Evolutionary conservation across 257 asterid genomes (phyloP).

Genomic region (Verbena officinalis): DNA sequence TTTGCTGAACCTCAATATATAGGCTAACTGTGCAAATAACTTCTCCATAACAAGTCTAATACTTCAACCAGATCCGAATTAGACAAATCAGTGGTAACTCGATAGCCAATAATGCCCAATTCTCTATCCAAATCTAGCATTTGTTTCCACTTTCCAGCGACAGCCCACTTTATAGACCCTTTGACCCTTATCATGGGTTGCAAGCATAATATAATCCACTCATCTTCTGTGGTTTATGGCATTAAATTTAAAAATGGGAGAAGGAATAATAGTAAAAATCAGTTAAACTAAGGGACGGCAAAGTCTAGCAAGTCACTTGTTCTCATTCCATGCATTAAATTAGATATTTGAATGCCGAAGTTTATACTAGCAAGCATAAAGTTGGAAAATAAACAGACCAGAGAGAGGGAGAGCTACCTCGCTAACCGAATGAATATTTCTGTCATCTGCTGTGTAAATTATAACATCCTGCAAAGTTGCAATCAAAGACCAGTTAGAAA

Average conservation of each 20-base stretch:
- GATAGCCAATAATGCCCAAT: background rate
- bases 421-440: constrained; percentile 78
- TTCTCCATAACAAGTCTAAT: constrained; percentile 7
- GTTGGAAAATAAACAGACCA: constrained; percentile 1
- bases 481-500: constrained; percentile 26
- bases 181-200: background rate
- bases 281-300: background rate
- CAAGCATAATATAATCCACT: constrained; percentile 3
- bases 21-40: background rate
- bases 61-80: background rate
- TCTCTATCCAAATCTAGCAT: background rate
- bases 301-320: background rate
- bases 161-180: background rate
- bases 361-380: background rate
- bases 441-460: constrained; percentile 82
- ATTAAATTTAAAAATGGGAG: background rate
- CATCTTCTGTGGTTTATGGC: background rate
- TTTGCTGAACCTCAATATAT: no score
- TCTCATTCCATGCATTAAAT: background rate
- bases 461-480: constrained; percentile 65
- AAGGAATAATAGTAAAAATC: background rate
- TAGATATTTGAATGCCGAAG: background rate
- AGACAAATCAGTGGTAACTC: background rate
- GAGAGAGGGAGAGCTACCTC: constrained; percentile 51
- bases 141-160: background rate